These are phyloP conservation scores for Acorus gramineus DNA, from an alignment of 106 monocot genomes.

Conservation along the genomic window DNA sequence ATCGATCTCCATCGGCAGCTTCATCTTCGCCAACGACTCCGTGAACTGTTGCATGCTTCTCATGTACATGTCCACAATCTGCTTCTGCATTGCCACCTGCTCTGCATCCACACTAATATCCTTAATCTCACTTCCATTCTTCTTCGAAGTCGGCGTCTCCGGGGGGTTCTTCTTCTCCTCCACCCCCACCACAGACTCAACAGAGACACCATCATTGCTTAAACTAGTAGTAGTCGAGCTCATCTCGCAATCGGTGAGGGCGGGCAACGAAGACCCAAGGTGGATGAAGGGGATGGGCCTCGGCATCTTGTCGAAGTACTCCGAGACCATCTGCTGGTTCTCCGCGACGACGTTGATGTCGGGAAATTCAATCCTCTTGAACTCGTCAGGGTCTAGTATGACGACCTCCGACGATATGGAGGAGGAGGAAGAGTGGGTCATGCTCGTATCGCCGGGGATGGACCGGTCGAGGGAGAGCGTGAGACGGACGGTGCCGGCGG, in stretches of 20 bases:
- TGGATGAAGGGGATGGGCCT: slow-evolving; percentile 12
- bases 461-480: slow-evolving; percentile 38
- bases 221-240: slow-evolving; percentile 18
- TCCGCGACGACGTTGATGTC: slow-evolving; percentile 32
- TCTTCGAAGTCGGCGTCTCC: too few species aligned
- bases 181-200: slow-evolving; percentile 11
- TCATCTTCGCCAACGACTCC: too few species aligned
- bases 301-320: slow-evolving; percentile 28
- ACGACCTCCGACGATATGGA: slow-evolving; percentile 59
- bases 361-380: slow-evolving; percentile 30
- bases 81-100: too few species aligned
- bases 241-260: slow-evolving; percentile 12
- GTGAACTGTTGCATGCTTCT: too few species aligned
- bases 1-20: too few species aligned
- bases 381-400: slow-evolving; percentile 37
- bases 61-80: too few species aligned
- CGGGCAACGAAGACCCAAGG: slow-evolving; percentile 24
- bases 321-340: slow-evolving; percentile 50
- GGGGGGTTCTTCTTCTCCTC: slow-evolving; percentile 1
- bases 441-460: background rate
- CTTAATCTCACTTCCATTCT: too few species aligned
- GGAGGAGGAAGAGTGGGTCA: background rate
- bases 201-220: slow-evolving; percentile 21
- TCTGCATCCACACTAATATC: too few species aligned
- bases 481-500: slow-evolving; percentile 49